Evolutionary conservation across 108 stramenopile genomes (phyloP), one percentile per base, ranked within the genome.

Genomic region (Nitzschia inconspicua): DNA sequence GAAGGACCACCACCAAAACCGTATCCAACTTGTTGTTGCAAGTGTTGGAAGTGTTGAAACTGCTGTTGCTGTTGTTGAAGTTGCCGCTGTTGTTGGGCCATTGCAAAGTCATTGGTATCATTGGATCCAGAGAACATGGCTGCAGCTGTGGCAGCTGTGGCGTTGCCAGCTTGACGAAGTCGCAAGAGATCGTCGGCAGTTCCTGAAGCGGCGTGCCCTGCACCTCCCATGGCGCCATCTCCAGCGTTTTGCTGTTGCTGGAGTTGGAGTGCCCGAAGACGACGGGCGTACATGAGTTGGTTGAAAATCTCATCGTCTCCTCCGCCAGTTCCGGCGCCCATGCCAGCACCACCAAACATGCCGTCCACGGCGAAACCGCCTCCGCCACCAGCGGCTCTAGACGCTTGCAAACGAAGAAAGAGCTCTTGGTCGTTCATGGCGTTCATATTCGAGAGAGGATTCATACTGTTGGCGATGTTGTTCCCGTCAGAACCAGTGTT

Each of bases 241-340:
- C 44, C 44, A 11, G 58, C 44, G n/a, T n/a, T n/a, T n/a, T n/a
- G n/a, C n/a, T n/a, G n/a, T 29, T 58, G 57, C 11, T 58, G 57
- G 18, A 58, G 1, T 26, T 44, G 48, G 29, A 8, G 23, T 44
- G 48, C 47, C 29, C 72, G 72, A 6, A 60, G 59, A 7, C 65
- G 29, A 22, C 66, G 58, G 18, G 72, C 65, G 3, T 64, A 42
- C 28, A 72, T 28, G 6, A 72, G 44, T 13, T 72, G 44, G 27
- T 64, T 26, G 2, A 72, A 47, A 16, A 72, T 44, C 26, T 70
- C 68, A 25, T 72, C 70, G 34, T 72, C 70, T 2, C 57, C 28
- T 58, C 57, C 1, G 57, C 57, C 22, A 44, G 57, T 24, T 58
- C n/a, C n/a, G n/a, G n/a, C n/a, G n/a, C n/a, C n/a, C n/a, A n/a